Evolutionary conservation across 352 stramenopile species (phyloP), one percentile per base, ranked within the genome.

Genomic region (Phytophthora syringae): DNA sequence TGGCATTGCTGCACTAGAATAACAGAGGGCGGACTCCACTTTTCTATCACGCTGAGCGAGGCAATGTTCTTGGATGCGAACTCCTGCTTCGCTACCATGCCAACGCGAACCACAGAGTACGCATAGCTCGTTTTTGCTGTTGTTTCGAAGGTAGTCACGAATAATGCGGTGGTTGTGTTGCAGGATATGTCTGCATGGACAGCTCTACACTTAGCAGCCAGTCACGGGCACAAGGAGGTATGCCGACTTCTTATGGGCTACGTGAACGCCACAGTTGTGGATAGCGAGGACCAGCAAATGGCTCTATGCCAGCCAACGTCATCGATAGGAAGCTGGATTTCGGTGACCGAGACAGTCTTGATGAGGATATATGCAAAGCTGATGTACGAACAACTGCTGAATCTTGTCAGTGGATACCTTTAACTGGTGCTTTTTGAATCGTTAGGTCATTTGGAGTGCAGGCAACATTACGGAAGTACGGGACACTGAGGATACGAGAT

Each of bases 331-430:
- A 80, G 63, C 21, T 88, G 79, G 79, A 70, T 78, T 16, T 72
- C 70, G 1, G 74, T 88, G 40, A 74, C 72, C 11, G 55, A 71
- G 28, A 73, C 65, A 20, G 67, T 66, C 13, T 63, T 88, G n/a
- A 73, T 77, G 52, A 61, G 70, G 18, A 82, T 85, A 62, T 88
- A 83, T 61, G 61, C 56, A 3, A 80, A 84, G 27, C 50, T 87
- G 22, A 64, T 84, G 75, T 86, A 65, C 20, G 47, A 47, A 16
- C 40, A 22, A 18, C 9, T 47, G 20, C 7, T 47, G 18, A 5
- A 27, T 27, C 3, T 25, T 47, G 15, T 24, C 18, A 18, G 18
- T 16, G 40, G 7, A 21, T 27, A 47, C 6, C 20, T 43, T 18
- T 43, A 43, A 43, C 16, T 43, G 3, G 36, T 16, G n/a, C 11